Evolutionary conservation across 2,329 filamentous ascomycete species (phyloP), one percentile per base, ranked within the genome.

Genomic region (Colletotrichum siamense): DNA sequence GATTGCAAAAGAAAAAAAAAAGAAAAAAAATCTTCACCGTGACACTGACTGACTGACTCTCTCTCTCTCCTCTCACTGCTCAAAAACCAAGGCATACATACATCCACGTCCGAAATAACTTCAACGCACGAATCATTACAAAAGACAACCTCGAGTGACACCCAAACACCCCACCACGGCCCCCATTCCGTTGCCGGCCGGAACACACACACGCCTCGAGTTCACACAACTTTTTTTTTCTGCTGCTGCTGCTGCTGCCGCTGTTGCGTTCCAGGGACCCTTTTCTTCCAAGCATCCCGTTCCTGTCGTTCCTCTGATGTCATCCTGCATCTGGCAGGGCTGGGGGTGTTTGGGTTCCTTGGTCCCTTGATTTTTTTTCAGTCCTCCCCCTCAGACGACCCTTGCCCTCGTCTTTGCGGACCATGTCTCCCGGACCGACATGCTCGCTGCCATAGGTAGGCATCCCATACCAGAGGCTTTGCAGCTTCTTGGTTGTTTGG

Each of bases 261-360:
- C 30, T 24, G 22, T 16, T 39, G 22, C 30, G 32, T 64, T 10
- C 32, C 18, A 32, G 26, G 64, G 39, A 52, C 26, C 39, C 39
- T 67, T 55, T 49, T 28, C 28, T 22, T 62, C 52, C 55, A 59
- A 44, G 49, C 30, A 57, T 39, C 67, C 67, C 62, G 22, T 59
- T 22, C 18, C 69, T 64, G 63, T 61, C 44, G 57, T 73, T 69
- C 64, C 59, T 76, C 64, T 76, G 73, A 76, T 76, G 73, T 76
- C 73, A 76, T 73, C 49, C 18, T 65, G 73, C 73, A 52, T 64
- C 73, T 69, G 32, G 30, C 70, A 73, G 64, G 69, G 73, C 73
- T 67, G 62, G 30, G 63, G 65, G 44, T 22, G 24, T 52, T 71
- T 28, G 49, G 44, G 55, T 73, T 55, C 63, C 69, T 59, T 67